Evolutionary conservation across 2,329 filamentous ascomycete species (phyloP).

Genomic region (Hypoxylon sp.): DNA sequence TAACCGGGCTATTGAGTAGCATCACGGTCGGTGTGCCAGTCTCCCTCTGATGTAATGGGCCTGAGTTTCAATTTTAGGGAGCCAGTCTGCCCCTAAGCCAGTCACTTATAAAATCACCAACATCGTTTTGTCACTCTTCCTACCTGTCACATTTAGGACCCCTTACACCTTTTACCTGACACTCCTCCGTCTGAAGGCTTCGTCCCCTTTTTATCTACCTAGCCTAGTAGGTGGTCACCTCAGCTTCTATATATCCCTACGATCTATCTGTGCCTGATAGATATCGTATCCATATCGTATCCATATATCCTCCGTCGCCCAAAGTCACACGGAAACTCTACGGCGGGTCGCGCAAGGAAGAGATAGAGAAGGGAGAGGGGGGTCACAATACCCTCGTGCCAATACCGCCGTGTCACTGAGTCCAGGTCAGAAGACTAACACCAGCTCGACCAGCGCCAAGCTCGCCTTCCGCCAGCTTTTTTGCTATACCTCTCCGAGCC

Average conservation of each 20-base stretch:
- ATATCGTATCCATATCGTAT: no score
- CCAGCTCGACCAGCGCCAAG: not conserved
- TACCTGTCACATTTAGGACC: not conserved
- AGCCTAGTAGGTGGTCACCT: not conserved
- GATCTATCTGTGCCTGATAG: no score
- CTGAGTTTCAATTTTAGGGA: constrained; percentile 17
- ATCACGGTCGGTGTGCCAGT: constrained; percentile 28
- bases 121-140: not conserved
- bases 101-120: not conserved
- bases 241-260: constrained; percentile 1
- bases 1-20: constrained; percentile 10
- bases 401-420: constrained; percentile 5
- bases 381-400: constrained; percentile 13
- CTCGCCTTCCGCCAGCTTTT: constrained; percentile 1
- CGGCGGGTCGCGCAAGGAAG: no score
- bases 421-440: constrained; percentile 17
- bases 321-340: not conserved
- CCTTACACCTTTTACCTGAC: not conserved
- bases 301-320: not conserved
- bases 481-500: not conserved
- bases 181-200: not conserved
- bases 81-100: constrained; percentile 24
- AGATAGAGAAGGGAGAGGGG: not conserved
- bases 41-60: constrained; percentile 29
- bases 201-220: not conserved